phyloP scores from a whole-genome alignment of 169 alveolate genomes.

The Eimeria maxima region DNA sequence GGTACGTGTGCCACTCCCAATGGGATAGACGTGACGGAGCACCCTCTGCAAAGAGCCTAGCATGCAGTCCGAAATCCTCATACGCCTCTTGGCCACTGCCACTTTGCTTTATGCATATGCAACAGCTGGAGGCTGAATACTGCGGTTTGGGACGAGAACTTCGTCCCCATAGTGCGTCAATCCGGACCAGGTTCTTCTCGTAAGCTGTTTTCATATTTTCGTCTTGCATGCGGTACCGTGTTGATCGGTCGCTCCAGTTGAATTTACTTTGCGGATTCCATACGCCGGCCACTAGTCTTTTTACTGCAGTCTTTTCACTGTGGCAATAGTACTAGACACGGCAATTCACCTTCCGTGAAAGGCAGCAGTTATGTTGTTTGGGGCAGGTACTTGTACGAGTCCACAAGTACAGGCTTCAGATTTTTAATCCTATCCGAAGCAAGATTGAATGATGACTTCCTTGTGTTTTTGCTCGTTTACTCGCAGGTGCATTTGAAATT shows the following conservation, averaged over 20 bases:
- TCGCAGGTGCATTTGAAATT: conserved; percentile 77
- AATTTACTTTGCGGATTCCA: not conserved
- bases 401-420: not conserved
- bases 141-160: conserved; percentile 66
- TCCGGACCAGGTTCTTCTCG: conserved; percentile 74
- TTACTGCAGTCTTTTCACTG: not conserved
- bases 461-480: not conserved
- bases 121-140: conserved; percentile 69
- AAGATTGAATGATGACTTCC: not conserved
- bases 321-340: not conserved
- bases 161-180: conserved; percentile 73
- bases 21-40: not conserved
- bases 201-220: not conserved
- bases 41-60: not conserved
- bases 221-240: not conserved
- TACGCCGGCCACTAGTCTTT: not conserved
- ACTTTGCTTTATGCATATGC: not conserved
- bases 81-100: not conserved
- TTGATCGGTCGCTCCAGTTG: not conserved
- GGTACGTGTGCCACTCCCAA: conserved; percentile 38
- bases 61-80: not conserved
- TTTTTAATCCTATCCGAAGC: not conserved
- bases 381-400: no score
- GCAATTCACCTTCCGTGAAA: not conserved
- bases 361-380: not conserved